phyloP scores from a whole-genome alignment of 106 monocot genomes.

The Dendrobium huoshanense region DNA sequence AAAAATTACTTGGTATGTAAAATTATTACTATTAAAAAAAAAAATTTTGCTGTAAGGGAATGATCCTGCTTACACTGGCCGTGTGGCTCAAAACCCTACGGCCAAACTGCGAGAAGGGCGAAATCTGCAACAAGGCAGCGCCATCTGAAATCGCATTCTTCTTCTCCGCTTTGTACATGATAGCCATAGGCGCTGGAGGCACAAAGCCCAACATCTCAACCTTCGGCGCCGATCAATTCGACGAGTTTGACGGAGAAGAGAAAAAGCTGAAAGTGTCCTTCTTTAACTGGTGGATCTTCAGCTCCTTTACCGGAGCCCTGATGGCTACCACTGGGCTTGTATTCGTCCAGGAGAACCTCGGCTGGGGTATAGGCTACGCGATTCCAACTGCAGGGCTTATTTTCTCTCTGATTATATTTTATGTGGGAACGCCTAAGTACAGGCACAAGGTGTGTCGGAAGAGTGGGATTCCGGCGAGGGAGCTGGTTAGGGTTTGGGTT shows the following conservation, averaged over 20 bases:
- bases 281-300: constrained; percentile 95
- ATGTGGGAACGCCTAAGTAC: constrained; percentile 48
- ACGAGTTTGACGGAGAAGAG: constrained; percentile 29
- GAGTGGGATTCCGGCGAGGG: constrained; percentile 27
- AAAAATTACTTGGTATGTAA: too few species aligned
- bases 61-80: constrained; percentile 46
- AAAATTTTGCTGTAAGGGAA: constrained; percentile 46
- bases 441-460: constrained; percentile 37
- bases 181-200: constrained; percentile 66
- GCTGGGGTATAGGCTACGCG: constrained; percentile 66
- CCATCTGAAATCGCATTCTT: constrained; percentile 35
- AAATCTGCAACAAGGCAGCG: constrained; percentile 28
- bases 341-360: constrained; percentile 75
- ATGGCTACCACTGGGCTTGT: constrained; percentile 44
- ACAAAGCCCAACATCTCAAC: constrained; percentile 74
- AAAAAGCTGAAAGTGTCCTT: constrained; percentile 53
- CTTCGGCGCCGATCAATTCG: constrained; percentile 39
- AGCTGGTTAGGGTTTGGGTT: constrained; percentile 23
- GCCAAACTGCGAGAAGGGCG: constrained; percentile 23
- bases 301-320: constrained; percentile 48
- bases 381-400: constrained; percentile 57
- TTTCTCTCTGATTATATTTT: constrained; percentile 42
- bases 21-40: too few species aligned
- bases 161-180: constrained; percentile 53
- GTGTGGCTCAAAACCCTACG: constrained; percentile 49